Base-by-base conservation (phyloP, 2,329 filamentous ascomycete species). In the Diaporthe citri region DNA sequence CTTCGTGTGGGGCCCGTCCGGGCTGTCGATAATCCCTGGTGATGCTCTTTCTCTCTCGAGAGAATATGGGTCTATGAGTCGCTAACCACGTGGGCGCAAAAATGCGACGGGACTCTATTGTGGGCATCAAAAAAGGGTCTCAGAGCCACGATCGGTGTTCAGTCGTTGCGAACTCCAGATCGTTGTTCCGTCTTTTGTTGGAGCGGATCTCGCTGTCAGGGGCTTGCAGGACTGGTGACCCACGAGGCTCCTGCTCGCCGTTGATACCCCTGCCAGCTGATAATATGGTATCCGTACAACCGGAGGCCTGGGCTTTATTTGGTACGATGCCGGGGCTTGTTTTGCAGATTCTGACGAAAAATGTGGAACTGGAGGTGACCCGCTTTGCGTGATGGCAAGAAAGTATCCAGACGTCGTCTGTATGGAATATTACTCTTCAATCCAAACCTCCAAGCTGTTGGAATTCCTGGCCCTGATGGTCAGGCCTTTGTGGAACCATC, bases 81-180 rank as follows among this genome's bases (percentile, higher is more conserved):
- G 64, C n/a, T 20, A 36, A 67, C 64, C 64, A 67, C 64, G 64
- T 67, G 64, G 64, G 64, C 64, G 64, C 34, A 67, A 67, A 52
- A 67, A 31, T 67, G 64, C 64, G 64, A 67, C 64, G 28, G n/a
- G 31, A 28, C 46, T 67, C 64, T 52, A 52, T 28, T 52, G 64
- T 67, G 64, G 64, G 41, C 28, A 25, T 36, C 3, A 34, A 67
- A 51, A 46, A 36, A 52, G 62, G 62, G 62, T 67, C 43, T 20
- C 34, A 51, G 46, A 52, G 64, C 64, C 31, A 67, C 34, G 31
- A 67, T 67, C 46, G 22, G 22, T 67, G 13, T 34, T 67, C 64
- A 67, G 64, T 28, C 36, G 46, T 39, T 20, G 46, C 64, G 8
- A 39, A 20, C 20, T 41, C 46, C 46, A 52, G 43, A 67, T 67